Conservation (phyloP, 306 rosid genomes). For the Geum urbanum region DNA sequence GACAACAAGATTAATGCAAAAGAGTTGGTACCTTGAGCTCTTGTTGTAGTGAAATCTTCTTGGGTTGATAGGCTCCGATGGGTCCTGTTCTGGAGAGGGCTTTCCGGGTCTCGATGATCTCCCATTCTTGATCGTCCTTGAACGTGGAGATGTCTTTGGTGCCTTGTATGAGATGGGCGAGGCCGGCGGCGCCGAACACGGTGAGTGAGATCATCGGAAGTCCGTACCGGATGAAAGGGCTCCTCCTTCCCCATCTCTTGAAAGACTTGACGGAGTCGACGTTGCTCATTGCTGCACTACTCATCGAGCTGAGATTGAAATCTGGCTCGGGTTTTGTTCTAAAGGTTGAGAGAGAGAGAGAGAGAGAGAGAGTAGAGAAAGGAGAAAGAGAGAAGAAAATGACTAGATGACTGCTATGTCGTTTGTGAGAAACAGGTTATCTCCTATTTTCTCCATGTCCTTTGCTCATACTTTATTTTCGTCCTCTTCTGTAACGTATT, state of each 20-base stretch:
- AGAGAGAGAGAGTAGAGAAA: neutral
- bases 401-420: no score
- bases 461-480: no score
- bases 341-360: neutral
- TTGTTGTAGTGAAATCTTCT: slow-evolving; percentile 60
- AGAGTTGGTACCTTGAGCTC: slow-evolving; percentile 52
- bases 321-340: neutral
- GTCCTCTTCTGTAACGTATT: no score
- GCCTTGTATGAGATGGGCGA: slow-evolving; percentile 85
- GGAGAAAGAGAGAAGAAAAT: neutral
- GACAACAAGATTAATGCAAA: no score
- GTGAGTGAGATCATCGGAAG: slow-evolving; percentile 92
- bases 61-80: slow-evolving; percentile 60
- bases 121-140: slow-evolving; percentile 90
- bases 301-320: neutral
- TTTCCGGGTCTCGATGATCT: slow-evolving; percentile 69
- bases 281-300: neutral
- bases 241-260: slow-evolving; percentile 68
- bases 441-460: no score
- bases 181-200: slow-evolving; percentile 75
- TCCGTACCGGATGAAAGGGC: slow-evolving; percentile 80
- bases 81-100: slow-evolving; percentile 79
- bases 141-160: slow-evolving; percentile 82
- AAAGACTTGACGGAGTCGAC: slow-evolving; percentile 19
- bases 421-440: no score